phyloP scores from a whole-genome alignment of 2,329 filamentous ascomycete species.

The Hypoxylon sp. region DNA sequence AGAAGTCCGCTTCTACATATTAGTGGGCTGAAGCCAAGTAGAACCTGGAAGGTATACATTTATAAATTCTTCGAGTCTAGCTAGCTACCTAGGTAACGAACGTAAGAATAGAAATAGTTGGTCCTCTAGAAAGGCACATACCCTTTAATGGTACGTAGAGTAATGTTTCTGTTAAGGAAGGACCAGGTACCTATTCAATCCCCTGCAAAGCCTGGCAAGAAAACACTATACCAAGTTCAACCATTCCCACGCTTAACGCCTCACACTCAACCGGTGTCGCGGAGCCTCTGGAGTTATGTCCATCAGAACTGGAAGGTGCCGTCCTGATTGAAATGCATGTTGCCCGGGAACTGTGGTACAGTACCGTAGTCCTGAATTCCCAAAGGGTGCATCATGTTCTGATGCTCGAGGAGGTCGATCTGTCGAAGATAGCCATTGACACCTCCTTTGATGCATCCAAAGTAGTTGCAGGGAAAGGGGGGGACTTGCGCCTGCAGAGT shows the following conservation, averaged over 20 bases:
- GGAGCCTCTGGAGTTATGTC: not conserved
- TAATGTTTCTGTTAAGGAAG: not conserved
- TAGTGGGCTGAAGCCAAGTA: not conserved
- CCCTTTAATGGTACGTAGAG: not conserved
- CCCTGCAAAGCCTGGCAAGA: not conserved
- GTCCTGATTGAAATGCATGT: not conserved
- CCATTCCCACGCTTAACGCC: not conserved
- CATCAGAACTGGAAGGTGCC: slow-evolving; percentile 3
- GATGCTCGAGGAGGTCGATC: slow-evolving; percentile 8
- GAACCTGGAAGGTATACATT: not conserved
- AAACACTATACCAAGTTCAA: not conserved
- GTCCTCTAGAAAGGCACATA: not conserved
- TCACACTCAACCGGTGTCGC: too few relatives aligned
- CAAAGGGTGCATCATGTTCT: slow-evolving; percentile 9
- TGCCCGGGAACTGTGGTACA: not conserved
- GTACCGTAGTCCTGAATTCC: not conserved
- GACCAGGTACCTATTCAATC: not conserved
- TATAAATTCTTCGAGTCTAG: not conserved
- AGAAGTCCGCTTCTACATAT: not conserved
- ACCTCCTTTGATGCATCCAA: not conserved
- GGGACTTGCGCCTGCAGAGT: not conserved
- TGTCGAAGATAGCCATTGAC: slow-evolving; percentile 7
- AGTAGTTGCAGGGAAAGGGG: slow-evolving; percentile 5
- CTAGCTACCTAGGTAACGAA: not conserved
- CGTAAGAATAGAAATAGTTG: not conserved